Base-by-base conservation (phyloP, 495 filamentous ascomycete genomes). In the Echria macrotheca region DNA sequence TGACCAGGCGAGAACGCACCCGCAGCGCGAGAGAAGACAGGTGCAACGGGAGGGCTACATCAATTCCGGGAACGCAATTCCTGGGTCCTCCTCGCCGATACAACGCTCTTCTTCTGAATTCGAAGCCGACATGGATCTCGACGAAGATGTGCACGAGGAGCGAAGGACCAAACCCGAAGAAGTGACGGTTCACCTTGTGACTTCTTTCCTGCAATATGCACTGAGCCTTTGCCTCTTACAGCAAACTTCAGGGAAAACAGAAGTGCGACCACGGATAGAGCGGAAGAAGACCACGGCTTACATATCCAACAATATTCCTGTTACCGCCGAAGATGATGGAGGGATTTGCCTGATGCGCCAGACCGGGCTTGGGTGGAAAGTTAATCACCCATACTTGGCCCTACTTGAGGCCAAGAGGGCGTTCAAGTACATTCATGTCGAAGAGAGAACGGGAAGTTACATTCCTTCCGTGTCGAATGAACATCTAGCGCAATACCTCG, bases 281-380 rank as follows among this genome's bases (percentile, higher is more conserved):
- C 42, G 42, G 11, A 31, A 32, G 23, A 45, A 17, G 42, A 45
- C 28, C 2, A 45, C 24, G 2, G 42, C 32, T 45, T 17, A 45
- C 18, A 45, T 45, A 5, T 3, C 42, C 4, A 19, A 32, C 29
- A 32, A 32, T 19, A 21, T 31, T 31, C 42, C 42, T 32, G 21
- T 45, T 45, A 45, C 42, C 14, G 42, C 42, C 21, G 42, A 45
- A 32, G 42, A 45, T 45, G 42, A 45, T 19, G 42, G 42, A 31
- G 42, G 42, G 28, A 18, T 31, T 12, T 45, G 24, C n/a, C 17
- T 29, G 24, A 32, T 45, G 42, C 28, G 15, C 28, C 42, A 32
- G 42, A 29, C 24, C 5, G 42, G 21, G 26, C 42, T 45, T 21
- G 42, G 42, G 23, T 45, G 42, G 42, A 32, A 45, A 45, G 28